phyloP scores from a whole-genome alignment of 345 rosid species.

The Boechera retrofracta region DNA sequence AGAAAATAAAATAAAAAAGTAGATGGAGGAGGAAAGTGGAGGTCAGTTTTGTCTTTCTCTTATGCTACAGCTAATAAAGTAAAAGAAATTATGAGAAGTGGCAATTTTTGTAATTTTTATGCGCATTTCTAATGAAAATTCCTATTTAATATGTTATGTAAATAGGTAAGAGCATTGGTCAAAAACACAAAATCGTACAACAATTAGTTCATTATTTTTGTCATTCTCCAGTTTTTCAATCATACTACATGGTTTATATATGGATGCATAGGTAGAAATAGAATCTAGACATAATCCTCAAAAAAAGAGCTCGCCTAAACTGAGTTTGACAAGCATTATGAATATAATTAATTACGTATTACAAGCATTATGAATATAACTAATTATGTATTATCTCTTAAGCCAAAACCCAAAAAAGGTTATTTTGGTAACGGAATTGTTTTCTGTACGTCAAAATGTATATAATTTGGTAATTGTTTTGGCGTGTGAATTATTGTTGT shows the following conservation, averaged over 20 bases:
- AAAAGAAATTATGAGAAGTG: too few species aligned
- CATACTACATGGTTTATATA: background rate
- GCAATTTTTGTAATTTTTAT: too few species aligned
- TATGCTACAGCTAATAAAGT: too few species aligned
- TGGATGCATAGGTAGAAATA: slow-evolving; percentile 30
- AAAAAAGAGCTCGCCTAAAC: slow-evolving; percentile 36
- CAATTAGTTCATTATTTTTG: slow-evolving; percentile 2
- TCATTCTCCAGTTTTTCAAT: slow-evolving; percentile 22
- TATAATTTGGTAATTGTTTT: slow-evolving; percentile 34
- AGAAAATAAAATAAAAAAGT: too few species aligned
- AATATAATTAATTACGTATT: background rate
- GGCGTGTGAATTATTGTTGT: slow-evolving; percentile 38
- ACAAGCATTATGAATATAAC: background rate
- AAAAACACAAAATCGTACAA: background rate
- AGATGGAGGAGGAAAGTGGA: too few species aligned
- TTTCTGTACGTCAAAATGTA: slow-evolving; percentile 32
- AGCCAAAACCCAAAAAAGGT: slow-evolving; percentile 13
- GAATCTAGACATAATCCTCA: slow-evolving; percentile 35
- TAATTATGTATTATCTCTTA: slow-evolving; percentile 35
- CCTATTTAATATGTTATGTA: background rate
- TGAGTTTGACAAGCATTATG: slow-evolving; percentile 43
- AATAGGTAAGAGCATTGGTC: background rate
- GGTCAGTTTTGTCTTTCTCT: too few species aligned
- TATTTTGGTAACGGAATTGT: slow-evolving; percentile 18
- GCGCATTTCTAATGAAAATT: too few species aligned